Base-by-base conservation (phyloP, 805 yeast species). In the Myxozyma sirexii region DNA sequence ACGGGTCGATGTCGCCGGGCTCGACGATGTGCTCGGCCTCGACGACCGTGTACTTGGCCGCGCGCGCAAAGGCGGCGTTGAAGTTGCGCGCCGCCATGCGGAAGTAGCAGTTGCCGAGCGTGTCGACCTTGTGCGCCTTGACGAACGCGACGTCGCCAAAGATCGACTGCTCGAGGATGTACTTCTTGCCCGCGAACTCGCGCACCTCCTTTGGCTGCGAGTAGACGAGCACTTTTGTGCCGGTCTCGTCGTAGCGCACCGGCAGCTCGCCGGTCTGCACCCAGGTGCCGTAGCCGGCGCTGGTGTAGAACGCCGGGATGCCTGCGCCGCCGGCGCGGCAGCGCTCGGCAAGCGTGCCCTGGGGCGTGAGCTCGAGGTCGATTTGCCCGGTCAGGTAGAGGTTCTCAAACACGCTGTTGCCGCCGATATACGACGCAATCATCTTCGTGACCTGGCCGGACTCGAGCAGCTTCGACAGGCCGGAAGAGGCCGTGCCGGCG, bases 231-330 rank as follows among this genome's bases (percentile, higher is more conserved):
- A 79, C 79, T 7, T 26, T 21, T 17, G 73, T 68, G 15, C 80
- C 79, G 39, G 70, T 60, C 13, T 54, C 56, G 47, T 71, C 74
- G 68, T 79, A 79, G 53, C 75, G 68, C 8, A 78, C 69, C 0
- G 83, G 82, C 65, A 80, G 68, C 59, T 77, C 75, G 24, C 84
- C 83, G 53, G 77, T 73, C 65, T 80, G 80, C 17, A 80, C 71
- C 80, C 81, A 78, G n/a, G 83, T 80, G 33, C 76, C 77, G n/a
- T 74, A 81, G 17, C 83, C 84, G 0, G 84, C 77, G 1, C 82
- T 77, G 7, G 82, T 76, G 67, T 73, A 80, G 60, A 77, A 79
- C 0, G 82, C 83, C 1, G 83, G 83, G 17, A 78, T 71, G 8
- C 83, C 82, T 1, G 82, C 74, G 8, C 75, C 80, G 10, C 79